Base-by-base conservation (phyloP, 1,139 yeast genomes). In the Sugiyamaella pinicola region DNA sequence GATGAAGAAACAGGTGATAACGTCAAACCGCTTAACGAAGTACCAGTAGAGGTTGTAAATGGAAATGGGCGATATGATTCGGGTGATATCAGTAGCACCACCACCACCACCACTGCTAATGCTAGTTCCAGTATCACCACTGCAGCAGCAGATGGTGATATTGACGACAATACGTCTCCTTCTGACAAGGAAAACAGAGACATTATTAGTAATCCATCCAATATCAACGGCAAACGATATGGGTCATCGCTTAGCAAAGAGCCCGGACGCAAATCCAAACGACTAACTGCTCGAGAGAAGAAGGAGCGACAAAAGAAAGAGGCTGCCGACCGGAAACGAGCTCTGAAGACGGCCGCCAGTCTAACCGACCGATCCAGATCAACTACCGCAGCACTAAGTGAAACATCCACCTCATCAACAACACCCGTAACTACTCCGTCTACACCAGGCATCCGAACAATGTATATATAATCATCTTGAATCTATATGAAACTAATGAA, bases 301-400 rank as follows among this genome's bases (percentile, higher is more conserved):
- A 66, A 66, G 55, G 70, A 66, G 47, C 52, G 58, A 22, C 70
- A 67, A 51, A 67, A 67, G 48, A 58, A 61, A 17, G 65, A 63
- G 41, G 65, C 69, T 8, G 48, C 57, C 38, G 70, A 66, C 21
- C 60, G 70, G 28, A 58, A 49, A 52, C 52, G 47, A 28, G 42
- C 31, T 3, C 13, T 15, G 15, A 44, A 21, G 13, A 10, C 21
- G 12, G 21, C 34, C 42, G 7, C 34, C 31, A 3, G 31, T 42
- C 18, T 17, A n/a, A 13, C 47, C n/a, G 39, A 33, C 37, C 52
- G 34, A 26, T 28, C 44, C 35, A 26, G 40, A 22, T 41, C 38
- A 22, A 26, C 29, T 18, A 41, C 40, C 26, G 44, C 47, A 17
- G 43, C 29, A n/a, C 28, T 43, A 15, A 35, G 50, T 35, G 43